These are phyloP conservation scores for Plasmodium chabaudi DNA, from an alignment of 169 alveolate genomes.

Conservation along the genomic window DNA sequence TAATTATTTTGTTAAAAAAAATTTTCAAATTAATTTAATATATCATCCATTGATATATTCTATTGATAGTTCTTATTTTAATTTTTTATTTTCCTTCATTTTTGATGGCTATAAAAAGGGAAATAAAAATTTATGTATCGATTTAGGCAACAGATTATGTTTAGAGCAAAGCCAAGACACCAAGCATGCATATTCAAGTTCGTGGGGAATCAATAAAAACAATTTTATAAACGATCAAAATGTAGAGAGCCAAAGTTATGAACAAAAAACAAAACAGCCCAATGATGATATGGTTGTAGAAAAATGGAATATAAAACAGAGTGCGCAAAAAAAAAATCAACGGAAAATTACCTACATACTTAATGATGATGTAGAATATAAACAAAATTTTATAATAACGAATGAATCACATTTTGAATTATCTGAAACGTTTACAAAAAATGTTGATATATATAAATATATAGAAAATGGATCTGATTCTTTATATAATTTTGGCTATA, in stretches of 20 bases:
- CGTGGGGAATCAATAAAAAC: neutral
- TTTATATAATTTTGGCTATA: conserved; percentile 10
- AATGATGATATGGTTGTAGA: neutral
- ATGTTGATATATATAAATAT: neutral
- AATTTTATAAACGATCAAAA: neutral
- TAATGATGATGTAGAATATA: conserved; percentile 6
- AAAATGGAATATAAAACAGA: neutral
- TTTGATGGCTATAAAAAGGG: conserved; percentile 1
- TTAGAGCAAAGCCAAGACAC: neutral
- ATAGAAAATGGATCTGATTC: neutral
- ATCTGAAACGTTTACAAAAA: neutral
- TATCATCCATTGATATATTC: conserved; percentile 49
- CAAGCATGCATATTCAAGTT: neutral
- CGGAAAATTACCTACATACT: neutral
- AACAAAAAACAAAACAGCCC: neutral
- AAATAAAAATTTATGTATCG: neutral
- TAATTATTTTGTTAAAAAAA: conserved; percentile 25
- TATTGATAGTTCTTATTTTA: conserved; percentile 45
- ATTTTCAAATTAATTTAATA: conserved; percentile 7
- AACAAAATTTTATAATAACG: conserved; percentile 6
- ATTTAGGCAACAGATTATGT: neutral
- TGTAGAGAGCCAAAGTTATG: neutral
- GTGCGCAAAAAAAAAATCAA: neutral
- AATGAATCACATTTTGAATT: conserved; percentile 1
- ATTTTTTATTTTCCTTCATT: conserved; percentile 37